Percentiles rank a stretch among this genome's conserved stretches.
Conservation (phyloP, 2,329 filamentous ascomycete genomes). For the Venturia asperata region DNA sequence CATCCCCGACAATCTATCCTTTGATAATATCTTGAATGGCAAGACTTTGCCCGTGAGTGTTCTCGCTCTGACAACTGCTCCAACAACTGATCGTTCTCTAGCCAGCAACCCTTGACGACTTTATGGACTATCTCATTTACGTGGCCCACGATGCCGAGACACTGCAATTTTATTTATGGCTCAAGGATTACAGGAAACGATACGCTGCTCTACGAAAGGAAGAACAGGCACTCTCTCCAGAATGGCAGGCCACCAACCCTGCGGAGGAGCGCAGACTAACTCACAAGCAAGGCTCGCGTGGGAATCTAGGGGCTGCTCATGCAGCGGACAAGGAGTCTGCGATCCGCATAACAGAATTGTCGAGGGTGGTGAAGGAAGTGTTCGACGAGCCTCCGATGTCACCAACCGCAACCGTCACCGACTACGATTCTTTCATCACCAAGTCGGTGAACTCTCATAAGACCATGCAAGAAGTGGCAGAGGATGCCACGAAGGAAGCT, state of each 20-base stretch:
- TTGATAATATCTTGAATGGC: constrained; percentile 16
- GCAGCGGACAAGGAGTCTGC: neutral
- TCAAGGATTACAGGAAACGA: constrained; percentile 21
- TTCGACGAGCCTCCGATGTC: constrained; percentile 13
- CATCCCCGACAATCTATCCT: constrained; percentile 15
- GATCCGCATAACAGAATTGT: constrained; percentile 7
- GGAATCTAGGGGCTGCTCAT: neutral
- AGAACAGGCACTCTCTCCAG: constrained; percentile 29
- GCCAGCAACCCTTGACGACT: constrained; percentile 17
- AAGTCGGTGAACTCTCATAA: constrained; percentile 19
- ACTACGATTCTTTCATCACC: constrained; percentile 20
- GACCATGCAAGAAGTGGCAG: constrained; percentile 18
- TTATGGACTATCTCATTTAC: constrained; percentile 20
- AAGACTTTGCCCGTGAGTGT: constrained; percentile 15
- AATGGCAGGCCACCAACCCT: constrained; percentile 10
- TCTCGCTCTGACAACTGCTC: neutral
- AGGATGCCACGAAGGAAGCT: constrained; percentile 20
- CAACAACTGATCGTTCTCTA: neutral
- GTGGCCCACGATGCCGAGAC: constrained; percentile 19
- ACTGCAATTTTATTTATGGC: constrained; percentile 25
- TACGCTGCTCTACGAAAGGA: constrained; percentile 23
- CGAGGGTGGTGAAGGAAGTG: neutral
- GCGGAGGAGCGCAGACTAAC: constrained; percentile 4
- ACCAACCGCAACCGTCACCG: neutral
- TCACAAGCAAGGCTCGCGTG: neutral